Base-by-base conservation (phyloP, 306 rosid species). In the Begonia peltatifolia region DNA sequence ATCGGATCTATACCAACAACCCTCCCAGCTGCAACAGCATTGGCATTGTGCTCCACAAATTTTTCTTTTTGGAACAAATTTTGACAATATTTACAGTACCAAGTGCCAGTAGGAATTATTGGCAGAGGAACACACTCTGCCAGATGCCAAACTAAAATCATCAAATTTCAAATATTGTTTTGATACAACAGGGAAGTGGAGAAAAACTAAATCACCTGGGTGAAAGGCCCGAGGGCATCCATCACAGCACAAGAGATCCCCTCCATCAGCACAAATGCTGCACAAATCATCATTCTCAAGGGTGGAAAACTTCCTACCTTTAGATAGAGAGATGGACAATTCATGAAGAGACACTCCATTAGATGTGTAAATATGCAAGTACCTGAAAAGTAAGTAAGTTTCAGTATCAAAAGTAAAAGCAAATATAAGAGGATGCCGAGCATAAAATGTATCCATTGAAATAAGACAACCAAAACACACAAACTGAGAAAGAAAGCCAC, bases 141-240 rank as follows among this genome's bases (percentile, higher is more conserved):
- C 68, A 71, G n/a, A n/a, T 76, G 16, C 49, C 44, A 63, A 61
- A 58, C 18, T 18, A 38, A 38, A 42, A 46, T 8, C 49, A 49
- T 12, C 6, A 57, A 42, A 58, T 35, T 9, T 15, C 20, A 30
- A 57, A 10, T 52, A 18, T 9, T 30, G 23, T 42, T 2, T 52
- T 61, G 6, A 30, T 30, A 30, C 38, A 30, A 30, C 38, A 30
- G 38, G 38, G 38, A 30, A 30, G 38, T 46, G 50, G 23, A 11
- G 9, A 42, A 63, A 59, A 47, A 18, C 42, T 30, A 20, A 35
- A 61, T 69, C 67, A 92, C 99, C 87, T 69, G 60, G 60, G 72
- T 92, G 99, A 64, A 76, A 92, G 53, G 92, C 80, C 62, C 99
- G 68, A 18, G 99, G 99, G 69, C 99, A 92, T 47, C 87, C 90